Evolutionary conservation across 75 land plant species (phyloP).

Genomic region (Selaginella tamariscina): DNA sequence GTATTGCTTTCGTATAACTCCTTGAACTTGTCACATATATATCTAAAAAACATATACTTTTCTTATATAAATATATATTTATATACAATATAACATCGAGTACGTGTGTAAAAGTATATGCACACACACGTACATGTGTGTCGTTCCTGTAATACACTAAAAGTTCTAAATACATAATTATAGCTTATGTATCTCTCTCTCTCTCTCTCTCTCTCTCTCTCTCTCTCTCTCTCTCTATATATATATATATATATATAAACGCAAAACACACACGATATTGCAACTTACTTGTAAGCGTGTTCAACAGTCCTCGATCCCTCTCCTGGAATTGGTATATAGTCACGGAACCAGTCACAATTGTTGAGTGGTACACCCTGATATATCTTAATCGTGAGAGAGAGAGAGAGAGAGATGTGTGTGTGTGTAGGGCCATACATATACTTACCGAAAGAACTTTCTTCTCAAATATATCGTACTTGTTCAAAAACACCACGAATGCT

Average conservation of each 20-base stretch:
- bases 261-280: no score
- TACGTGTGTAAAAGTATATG: no score
- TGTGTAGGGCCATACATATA: background rate
- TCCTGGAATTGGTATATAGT: constrained; percentile 55
- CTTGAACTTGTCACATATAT: constrained; percentile 82
- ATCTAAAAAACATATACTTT: constrained; percentile 29
- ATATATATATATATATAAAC: no score
- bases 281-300: constrained; percentile 78
- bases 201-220: no score
- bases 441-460: constrained; percentile 64
- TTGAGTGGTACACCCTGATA: constrained; percentile 59
- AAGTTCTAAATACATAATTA: no score
- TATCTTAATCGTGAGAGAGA: background rate
- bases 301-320: constrained; percentile 59
- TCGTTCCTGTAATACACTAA: no score
- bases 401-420: no score
- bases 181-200: no score
- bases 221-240: no score
- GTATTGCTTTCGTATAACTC: constrained; percentile 68
- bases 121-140: no score
- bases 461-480: constrained; percentile 89
- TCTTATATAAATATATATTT: no score
- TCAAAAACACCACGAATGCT: constrained; percentile 76
- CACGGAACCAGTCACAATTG: constrained; percentile 80
- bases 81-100: no score